Evolutionary conservation across 2,329 filamentous ascomycete species (phyloP), one percentile per base, ranked within the genome.

Genomic region (Clarireedia sp.): DNA sequence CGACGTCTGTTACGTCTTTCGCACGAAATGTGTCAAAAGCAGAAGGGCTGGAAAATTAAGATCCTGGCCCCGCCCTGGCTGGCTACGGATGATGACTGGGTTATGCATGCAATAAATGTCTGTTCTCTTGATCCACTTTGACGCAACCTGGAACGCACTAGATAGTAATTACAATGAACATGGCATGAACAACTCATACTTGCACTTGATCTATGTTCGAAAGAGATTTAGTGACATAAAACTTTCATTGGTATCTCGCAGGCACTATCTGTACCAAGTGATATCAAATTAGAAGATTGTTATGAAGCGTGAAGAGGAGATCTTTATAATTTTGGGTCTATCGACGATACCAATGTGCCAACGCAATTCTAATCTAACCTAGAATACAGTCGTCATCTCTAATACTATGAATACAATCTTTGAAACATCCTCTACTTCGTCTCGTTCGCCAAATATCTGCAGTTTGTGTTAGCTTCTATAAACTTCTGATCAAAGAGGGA

Each of bases 361-460:
- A 21, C 21, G 7, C 41, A 45, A 45, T 45, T 45, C 41, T 45
- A 45, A 45, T 66, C 62, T 66, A 66, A 61, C 59, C 57, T 66
- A 65, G 47, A 62, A 58, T 66, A 66, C 63, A 67, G 56, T 29
- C 52, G 38, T 44, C 33, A 26, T 29, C 57, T 64, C 58, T 62
- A 62, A 54, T 49, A 61, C 59, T 68, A 67, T 67, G 57, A 63
- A 64, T 68, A 68, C 67, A 68, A 50, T 56, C 24, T 45, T 37
- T 16, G 23, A 41, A 10, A 40, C 48, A 23, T 46, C 70, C 69
- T 79, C 77, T 89, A 90, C 76, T 78, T 77, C 69, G 85, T 89
- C 68, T 82, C 73, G 62, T 87, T 78, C 74, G 81, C 79, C 72
- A 90, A 80, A 82, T 75, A 88, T 70, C 81, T 83, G 64, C 38